Percentiles rank a stretch among this genome's conserved stretches.
phyloP scores from a whole-genome alignment of 345 rosid genomes.

The Passiflora organensis region DNA sequence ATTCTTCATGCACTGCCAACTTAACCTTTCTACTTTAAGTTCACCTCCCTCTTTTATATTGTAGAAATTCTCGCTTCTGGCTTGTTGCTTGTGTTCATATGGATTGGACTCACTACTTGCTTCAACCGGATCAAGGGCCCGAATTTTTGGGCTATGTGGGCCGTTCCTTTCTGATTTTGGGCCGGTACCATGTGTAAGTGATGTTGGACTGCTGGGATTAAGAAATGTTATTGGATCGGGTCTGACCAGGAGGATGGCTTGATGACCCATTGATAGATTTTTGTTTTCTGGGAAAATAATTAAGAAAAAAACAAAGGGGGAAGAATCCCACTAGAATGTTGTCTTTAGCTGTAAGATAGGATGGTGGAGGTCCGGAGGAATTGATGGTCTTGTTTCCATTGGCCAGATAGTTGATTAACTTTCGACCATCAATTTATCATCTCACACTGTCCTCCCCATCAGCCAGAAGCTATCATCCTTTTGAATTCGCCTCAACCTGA shows the following conservation, averaged over 20 bases:
- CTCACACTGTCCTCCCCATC: constrained; percentile 1
- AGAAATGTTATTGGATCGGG: too few species aligned
- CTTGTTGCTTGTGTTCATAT: neutral
- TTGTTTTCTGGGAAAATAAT: too few species aligned
- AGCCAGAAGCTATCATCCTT: too few species aligned
- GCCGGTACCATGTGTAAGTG: too few species aligned
- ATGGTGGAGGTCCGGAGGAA: too few species aligned
- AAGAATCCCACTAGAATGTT: too few species aligned
- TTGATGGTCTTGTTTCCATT: neutral
- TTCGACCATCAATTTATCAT: constrained; percentile 7
- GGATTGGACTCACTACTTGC: neutral
- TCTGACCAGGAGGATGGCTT: too few species aligned
- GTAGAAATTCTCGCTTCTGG: neutral
- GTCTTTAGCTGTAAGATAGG: neutral
- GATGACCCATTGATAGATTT: too few species aligned
- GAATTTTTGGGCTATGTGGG: too few species aligned
- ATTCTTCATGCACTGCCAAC: constrained; percentile 10
- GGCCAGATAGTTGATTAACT: neutral
- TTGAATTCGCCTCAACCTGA: neutral
- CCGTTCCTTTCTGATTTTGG: too few species aligned
- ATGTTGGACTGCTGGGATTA: too few species aligned
- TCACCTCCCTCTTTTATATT: neutral
- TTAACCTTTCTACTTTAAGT: neutral
- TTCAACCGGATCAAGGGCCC: neutral
- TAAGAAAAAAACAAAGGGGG: too few species aligned